phyloP scores from a whole-genome alignment of 2,329 filamentous ascomycete genomes.

The Fonsecaea pugnacius region DNA sequence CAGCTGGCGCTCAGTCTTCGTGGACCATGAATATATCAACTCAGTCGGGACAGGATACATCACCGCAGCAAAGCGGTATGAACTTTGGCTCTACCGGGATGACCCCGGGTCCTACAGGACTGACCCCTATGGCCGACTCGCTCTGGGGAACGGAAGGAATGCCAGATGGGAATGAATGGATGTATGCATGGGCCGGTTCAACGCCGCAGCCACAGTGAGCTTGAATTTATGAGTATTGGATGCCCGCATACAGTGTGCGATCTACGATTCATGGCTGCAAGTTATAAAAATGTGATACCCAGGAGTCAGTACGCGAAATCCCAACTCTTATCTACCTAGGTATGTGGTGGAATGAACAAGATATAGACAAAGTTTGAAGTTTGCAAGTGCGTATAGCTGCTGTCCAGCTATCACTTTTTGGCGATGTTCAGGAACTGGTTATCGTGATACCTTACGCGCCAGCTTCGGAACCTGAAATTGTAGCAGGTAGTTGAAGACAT shows the following conservation, averaged over 20 bases:
- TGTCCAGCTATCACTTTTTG: no score
- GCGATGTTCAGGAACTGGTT: no score
- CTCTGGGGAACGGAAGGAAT: constrained; percentile 33
- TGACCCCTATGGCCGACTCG: constrained; percentile 32
- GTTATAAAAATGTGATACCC: constrained; percentile 13
- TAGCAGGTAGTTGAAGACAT: no score
- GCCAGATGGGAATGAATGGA: constrained; percentile 34
- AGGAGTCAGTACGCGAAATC: not conserved
- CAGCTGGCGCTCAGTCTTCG: constrained; percentile 5
- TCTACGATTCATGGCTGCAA: not conserved
- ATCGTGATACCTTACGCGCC: no score
- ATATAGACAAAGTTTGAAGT: not conserved
- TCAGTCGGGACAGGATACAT: constrained; percentile 10
- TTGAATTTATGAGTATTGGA: not conserved
- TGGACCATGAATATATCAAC: constrained; percentile 14
- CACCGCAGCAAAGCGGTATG: constrained; percentile 6
- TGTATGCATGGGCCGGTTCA: constrained; percentile 32
- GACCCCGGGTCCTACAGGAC: constrained; percentile 33
- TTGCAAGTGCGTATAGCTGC: not conserved
- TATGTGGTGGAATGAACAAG: not conserved
- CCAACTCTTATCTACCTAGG: not conserved
- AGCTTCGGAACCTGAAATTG: no score
- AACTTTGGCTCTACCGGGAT: constrained; percentile 29
- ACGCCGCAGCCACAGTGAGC: constrained; percentile 28
- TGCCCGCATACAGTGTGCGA: not conserved